These are phyloP conservation scores for Croton laevigatus DNA, from an alignment of 441 rosid species.

Conservation along the genomic window DNA sequence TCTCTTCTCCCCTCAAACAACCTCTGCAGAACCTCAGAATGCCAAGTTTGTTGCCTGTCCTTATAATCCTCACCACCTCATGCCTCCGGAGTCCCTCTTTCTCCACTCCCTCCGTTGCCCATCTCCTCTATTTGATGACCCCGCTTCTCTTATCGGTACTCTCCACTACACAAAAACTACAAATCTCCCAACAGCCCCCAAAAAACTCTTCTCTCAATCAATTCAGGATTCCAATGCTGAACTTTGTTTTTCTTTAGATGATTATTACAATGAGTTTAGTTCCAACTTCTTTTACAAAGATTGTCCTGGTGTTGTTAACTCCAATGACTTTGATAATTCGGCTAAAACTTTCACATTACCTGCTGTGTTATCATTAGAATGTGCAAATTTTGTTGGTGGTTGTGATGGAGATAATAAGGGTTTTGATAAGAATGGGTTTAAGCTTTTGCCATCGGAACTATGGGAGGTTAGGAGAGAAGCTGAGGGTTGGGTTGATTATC, in stretches of 20 bases:
- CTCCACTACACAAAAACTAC: conserved; percentile 49
- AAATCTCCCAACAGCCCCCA: conserved; percentile 15
- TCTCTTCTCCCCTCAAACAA: conserved; percentile 38
- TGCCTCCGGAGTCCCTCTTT: conserved; percentile 75
- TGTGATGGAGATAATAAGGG: conserved; percentile 22
- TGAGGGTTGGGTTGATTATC: conserved; percentile 67
- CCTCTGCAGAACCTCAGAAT: conserved; percentile 28
- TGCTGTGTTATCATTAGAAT: conserved; percentile 34
- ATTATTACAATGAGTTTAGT: conserved; percentile 34
- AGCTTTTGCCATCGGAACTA: conserved; percentile 57
- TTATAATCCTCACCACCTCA: conserved; percentile 56
- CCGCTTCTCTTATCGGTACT: conserved; percentile 28
- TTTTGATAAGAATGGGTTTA: conserved; percentile 21
- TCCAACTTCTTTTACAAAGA: conserved; percentile 54
- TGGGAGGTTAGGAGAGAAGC: conserved; percentile 56
- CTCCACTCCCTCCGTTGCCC: conserved; percentile 71
- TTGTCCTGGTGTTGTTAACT: conserved; percentile 50
- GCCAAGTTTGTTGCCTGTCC: conserved; percentile 49
- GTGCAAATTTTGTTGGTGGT: conserved; percentile 41
- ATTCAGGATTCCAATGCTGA: conserved; percentile 29
- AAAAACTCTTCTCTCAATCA: not conserved
- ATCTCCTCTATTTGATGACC: conserved; percentile 30
- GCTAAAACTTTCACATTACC: conserved; percentile 33
- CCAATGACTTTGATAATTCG: conserved; percentile 31
- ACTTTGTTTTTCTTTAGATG: conserved; percentile 53